Evolutionary conservation across 2,329 filamentous ascomycete species (phyloP).

Genomic region (Macrophomina tecta): DNA sequence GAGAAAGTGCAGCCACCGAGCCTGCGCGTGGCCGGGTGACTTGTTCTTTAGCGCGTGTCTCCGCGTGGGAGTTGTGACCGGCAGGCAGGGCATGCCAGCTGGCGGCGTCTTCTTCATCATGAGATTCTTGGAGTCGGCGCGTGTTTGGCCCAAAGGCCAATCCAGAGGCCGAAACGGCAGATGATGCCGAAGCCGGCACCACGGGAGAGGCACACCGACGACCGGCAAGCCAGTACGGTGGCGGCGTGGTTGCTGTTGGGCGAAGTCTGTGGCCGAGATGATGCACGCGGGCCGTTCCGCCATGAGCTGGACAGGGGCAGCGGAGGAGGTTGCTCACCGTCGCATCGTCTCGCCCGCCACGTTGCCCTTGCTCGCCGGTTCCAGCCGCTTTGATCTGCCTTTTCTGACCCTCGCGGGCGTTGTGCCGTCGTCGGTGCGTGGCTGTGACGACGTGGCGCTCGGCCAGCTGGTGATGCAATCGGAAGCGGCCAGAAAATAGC

Average conservation of each 20-base stretch:
- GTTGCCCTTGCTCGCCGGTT: not conserved
- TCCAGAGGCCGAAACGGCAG: not conserved
- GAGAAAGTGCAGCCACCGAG: not conserved
- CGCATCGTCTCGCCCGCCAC: not conserved
- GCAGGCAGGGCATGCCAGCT: not conserved
- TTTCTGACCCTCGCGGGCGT: not conserved
- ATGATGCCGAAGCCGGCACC: not conserved
- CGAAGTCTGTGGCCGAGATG: not conserved
- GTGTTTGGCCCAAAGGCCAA: not conserved
- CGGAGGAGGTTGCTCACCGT: not conserved
- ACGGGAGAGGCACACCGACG: not conserved
- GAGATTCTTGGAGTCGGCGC: not conserved
- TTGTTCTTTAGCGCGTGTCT: not conserved
- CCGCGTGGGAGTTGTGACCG: not conserved
- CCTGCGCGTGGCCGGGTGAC: not conserved
- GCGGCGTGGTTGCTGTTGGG: not conserved
- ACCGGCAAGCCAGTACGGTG: not conserved
- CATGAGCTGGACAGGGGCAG: not conserved
- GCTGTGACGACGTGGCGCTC: too few species aligned
- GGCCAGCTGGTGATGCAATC: too few species aligned
- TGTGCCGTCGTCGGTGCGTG: too few species aligned
- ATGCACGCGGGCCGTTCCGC: not conserved
- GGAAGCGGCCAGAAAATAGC: too few species aligned
- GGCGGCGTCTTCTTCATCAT: slow-evolving; percentile 1
- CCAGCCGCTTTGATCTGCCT: not conserved